Evolutionary conservation across 1,284 basidiomycete genomes (phyloP), one percentile per base, ranked within the genome.

Genomic region (Ceratobasidium sp.): DNA sequence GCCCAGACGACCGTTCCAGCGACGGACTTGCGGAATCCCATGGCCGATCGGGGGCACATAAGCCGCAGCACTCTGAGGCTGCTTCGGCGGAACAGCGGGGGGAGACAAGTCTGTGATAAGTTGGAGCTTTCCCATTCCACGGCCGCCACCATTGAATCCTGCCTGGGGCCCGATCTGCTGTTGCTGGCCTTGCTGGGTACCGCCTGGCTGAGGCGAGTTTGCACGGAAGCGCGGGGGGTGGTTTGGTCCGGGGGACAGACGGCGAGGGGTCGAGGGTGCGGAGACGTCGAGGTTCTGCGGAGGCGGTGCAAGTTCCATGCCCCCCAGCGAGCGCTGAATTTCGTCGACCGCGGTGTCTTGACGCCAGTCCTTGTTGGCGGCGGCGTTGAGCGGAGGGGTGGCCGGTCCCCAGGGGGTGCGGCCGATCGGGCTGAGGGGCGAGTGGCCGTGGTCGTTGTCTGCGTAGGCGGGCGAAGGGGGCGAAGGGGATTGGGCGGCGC

Each of bases 321-420:
- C 84, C 14, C 91, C 91, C 41, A 94, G 85, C 16, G 92, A 93
- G 60, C 90, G 89, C 81, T 92, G 89, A 27, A 94, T 91, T 77
- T 95, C 93, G 81, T 94, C 93, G 74, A 94, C 89, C 55, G 86
- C 86, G 35, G 62, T 52, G 50, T 76, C 48, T 48, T 57, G 35
- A 33, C 84, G 82, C 59, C 80, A 78, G 18, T 80, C 82, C 50
- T 80, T 82, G 79, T 83, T 62, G 7, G 78, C 54, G 16, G 79
- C 44, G 18, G 27, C 27, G 30, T 46, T 30, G 44, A 48, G 59
- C n/a, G 55, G 55, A 38, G 64, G 57, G 10, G 73, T 68, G 33
- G 57, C 27, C 30, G 60, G 78, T 33, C 57, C 75, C 74, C 75
- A 77, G 27, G 59, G 55, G 18, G 44, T 57, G n/a, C 76, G 73